Evolutionary conservation across 2,329 filamentous ascomycete species (phyloP).

Genomic region (Xenosphaeropsis pyriputrescens): DNA sequence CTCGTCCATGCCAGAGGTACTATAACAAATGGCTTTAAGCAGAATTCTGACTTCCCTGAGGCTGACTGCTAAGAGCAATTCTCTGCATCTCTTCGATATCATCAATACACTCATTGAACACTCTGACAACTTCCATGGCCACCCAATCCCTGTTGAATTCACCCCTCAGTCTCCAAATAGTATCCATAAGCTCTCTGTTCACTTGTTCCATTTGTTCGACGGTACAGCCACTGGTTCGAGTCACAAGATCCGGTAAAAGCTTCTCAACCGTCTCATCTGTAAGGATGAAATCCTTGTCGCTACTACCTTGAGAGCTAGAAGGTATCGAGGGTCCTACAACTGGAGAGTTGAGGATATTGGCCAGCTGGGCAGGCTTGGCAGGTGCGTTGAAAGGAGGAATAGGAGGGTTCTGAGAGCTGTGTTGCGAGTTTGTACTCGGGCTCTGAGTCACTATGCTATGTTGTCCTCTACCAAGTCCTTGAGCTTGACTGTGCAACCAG

Average conservation of each 20-base stretch:
- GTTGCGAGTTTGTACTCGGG: conserved; percentile 16
- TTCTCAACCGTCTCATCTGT: conserved; percentile 21
- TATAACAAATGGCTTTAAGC: too few relatives aligned
- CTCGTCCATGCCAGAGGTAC: too few relatives aligned
- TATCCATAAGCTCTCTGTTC: conserved; percentile 79
- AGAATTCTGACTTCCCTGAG: too few relatives aligned
- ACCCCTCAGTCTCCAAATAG: conserved; percentile 64
- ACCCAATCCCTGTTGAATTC: conserved; percentile 78
- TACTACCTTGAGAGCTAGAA: conserved; percentile 12
- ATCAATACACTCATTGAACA: conserved; percentile 61
- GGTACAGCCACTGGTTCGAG: conserved; percentile 20
- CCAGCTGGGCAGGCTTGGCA: conserved; percentile 9
- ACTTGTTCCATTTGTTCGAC: conserved; percentile 95
- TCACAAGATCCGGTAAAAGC: conserved; percentile 10
- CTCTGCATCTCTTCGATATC: conserved; percentile 40
- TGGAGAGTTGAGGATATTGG: conserved; percentile 16
- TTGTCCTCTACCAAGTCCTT: conserved; percentile 28
- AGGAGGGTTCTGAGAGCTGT: conserved; percentile 17
- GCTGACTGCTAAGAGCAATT: conserved; percentile 4
- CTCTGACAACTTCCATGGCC: conserved; percentile 41
- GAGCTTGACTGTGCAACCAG: conserved; percentile 45
- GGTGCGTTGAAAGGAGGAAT: conserved; percentile 23
- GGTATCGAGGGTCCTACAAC: conserved; percentile 7
- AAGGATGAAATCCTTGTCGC: conserved; percentile 20
- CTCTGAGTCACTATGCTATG: conserved; percentile 11